A percentile compares a stretch with the other conserved stretches of the same genome.
These are phyloP conservation scores for Rhododendron kiyosumense DNA, from an alignment of 148 eudicot genomes.

Conservation along the genomic window DNA sequence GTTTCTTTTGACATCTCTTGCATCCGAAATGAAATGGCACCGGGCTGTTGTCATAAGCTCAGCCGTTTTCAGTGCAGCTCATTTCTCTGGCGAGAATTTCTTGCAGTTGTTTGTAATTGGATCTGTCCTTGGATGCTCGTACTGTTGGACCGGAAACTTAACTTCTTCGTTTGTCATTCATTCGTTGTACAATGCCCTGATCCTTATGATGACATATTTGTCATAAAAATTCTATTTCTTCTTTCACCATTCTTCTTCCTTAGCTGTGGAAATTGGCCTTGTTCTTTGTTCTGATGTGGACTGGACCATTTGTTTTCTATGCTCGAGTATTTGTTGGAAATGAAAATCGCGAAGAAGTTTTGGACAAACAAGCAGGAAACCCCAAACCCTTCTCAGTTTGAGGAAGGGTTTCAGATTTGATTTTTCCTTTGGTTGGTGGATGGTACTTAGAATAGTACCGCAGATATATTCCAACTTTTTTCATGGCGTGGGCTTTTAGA, in stretches of 20 bases:
- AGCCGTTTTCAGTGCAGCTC: conserved; percentile 62
- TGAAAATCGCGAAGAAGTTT: not conserved
- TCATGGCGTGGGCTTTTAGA: not conserved
- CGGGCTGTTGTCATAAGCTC: conserved; percentile 70
- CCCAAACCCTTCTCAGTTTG: not conserved
- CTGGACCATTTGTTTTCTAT: not conserved
- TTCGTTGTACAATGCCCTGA: conserved; percentile 77
- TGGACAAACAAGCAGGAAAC: not conserved
- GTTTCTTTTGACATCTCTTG: conserved; percentile 53
- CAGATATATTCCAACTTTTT: not conserved
- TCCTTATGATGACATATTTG: conserved; percentile 30
- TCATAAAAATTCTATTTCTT: conserved; percentile 16
- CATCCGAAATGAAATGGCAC: conserved; percentile 60
- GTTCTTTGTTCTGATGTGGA: not conserved
- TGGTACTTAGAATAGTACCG: not conserved
- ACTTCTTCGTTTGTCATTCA: conserved; percentile 57
- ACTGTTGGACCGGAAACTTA: conserved; percentile 79
- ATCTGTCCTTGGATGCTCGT: conserved; percentile 67
- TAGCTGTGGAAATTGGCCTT: not conserved
- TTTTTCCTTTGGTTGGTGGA: not conserved
- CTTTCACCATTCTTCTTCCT: not conserved
- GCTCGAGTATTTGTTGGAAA: not conserved
- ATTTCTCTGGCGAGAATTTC: conserved; percentile 71
- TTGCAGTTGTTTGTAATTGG: conserved; percentile 61
- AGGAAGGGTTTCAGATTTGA: not conserved